phyloP scores from a whole-genome alignment of 768 basidiomycete species.

The Sporobolomyces roseus region DNA sequence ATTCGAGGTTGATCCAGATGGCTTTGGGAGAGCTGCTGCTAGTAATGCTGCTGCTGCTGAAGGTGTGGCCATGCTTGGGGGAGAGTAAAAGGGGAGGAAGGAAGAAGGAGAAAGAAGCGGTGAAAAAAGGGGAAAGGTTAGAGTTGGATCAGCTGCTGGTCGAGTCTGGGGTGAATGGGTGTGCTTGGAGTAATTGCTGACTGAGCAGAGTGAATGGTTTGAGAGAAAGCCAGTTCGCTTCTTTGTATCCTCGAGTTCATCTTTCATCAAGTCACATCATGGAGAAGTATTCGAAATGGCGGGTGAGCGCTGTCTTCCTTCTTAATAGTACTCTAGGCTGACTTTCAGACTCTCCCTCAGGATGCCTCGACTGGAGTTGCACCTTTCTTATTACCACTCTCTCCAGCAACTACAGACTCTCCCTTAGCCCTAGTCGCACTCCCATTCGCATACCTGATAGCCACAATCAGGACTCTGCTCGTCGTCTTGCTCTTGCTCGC shows the following conservation, averaged over 20 bases:
- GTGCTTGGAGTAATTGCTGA: not conserved
- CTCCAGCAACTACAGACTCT: not conserved
- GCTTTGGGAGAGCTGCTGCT: conserved; percentile 23
- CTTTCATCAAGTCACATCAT: not conserved
- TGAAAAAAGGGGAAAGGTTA: not conserved
- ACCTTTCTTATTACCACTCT: conserved; percentile 28
- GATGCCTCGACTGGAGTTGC: conserved; percentile 32
- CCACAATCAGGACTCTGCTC: not conserved
- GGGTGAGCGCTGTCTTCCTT: not conserved
- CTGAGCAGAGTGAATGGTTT: not conserved
- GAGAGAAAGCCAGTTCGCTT: not conserved
- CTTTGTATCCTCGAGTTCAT: not conserved
- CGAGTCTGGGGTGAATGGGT: not conserved
- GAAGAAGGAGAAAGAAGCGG: conserved; percentile 3
- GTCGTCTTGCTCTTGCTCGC: conserved; percentile 16
- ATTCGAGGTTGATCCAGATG: not conserved
- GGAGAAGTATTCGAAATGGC: conserved; percentile 34
- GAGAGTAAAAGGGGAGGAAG: not conserved
- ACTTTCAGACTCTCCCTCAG: not conserved
- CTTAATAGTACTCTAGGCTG: not conserved
- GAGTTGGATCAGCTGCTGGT: not conserved
- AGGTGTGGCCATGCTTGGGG: conserved; percentile 7
- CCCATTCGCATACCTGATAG: not conserved
- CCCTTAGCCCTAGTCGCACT: conserved; percentile 5
- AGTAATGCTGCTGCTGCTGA: conserved; percentile 28